phyloP scores from a whole-genome alignment of 768 basidiomycete genomes.

The Termitomyces bulborhizus region DNA sequence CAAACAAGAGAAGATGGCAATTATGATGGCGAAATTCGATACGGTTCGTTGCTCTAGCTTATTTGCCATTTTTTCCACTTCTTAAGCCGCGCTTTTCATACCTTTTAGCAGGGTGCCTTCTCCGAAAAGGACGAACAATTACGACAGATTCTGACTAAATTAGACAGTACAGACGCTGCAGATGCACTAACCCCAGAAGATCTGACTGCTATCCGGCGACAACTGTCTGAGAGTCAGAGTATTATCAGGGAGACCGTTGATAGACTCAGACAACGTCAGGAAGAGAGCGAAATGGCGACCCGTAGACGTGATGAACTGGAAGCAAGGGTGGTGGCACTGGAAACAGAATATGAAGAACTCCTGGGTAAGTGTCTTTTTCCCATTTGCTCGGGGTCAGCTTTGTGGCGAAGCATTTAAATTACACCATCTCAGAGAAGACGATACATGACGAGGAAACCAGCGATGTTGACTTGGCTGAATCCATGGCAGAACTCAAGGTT shows the following conservation, averaged over 20 bases:
- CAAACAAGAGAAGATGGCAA: constrained; percentile 98
- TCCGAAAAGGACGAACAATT: constrained; percentile 95
- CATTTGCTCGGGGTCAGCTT: constrained; percentile 1
- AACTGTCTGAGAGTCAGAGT: constrained; percentile 84
- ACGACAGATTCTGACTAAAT: constrained; percentile 74
- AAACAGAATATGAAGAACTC: constrained; percentile 95
- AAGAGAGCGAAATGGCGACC: constrained; percentile 83
- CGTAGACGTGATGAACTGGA: constrained; percentile 88
- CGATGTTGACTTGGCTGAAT: constrained; percentile 76
- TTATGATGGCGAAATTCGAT: constrained; percentile 99
- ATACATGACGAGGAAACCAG: constrained; percentile 85
- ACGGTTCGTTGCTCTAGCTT: constrained; percentile 47
- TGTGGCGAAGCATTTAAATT: constrained; percentile 11
- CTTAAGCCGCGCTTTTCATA: constrained; percentile 4
- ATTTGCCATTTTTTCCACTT: background rate
- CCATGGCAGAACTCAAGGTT: constrained; percentile 89
- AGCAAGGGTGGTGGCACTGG: constrained; percentile 68
- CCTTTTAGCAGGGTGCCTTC: constrained; percentile 75
- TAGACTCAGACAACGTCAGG: constrained; percentile 80
- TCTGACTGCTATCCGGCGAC: constrained; percentile 74
- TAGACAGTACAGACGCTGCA: constrained; percentile 74
- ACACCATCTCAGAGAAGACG: constrained; percentile 65
- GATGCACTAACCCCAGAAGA: constrained; percentile 69
- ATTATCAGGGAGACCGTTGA: constrained; percentile 87
- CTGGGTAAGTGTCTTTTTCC: constrained; percentile 55